These are phyloP conservation scores for Buddleja alternifolia DNA, from an alignment of 257 asterid species.

Conservation along the genomic window DNA sequence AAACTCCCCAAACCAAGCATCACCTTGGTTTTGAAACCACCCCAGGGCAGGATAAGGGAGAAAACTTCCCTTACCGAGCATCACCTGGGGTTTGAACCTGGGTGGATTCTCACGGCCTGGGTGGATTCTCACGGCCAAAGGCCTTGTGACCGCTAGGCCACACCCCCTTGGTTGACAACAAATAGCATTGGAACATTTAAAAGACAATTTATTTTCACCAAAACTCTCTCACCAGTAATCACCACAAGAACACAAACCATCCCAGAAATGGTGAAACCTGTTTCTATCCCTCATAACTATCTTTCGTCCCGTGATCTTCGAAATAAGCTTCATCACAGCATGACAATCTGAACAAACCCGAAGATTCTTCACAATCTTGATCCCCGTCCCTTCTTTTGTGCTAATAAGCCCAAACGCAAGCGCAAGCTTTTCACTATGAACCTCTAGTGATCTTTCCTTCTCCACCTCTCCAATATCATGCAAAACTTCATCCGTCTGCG, in stretches of 20 bases:
- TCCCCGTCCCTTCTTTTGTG: slow-evolving; percentile 46
- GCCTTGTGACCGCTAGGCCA: too few relatives aligned
- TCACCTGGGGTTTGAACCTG: too few relatives aligned
- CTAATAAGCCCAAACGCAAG: slow-evolving; percentile 58
- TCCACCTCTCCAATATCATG: slow-evolving; percentile 45
- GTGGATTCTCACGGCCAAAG: too few relatives aligned
- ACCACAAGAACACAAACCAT: slow-evolving; percentile 56
- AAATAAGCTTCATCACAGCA: slow-evolving; percentile 45
- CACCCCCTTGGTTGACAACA: too few relatives aligned
- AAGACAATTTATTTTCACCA: too few relatives aligned
- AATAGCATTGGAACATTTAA: too few relatives aligned
- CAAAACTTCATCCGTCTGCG: slow-evolving; percentile 40
- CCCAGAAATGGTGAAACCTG: slow-evolving; percentile 56
- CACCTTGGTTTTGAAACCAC: too few relatives aligned
- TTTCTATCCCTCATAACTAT: slow-evolving; percentile 57
- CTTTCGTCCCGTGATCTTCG: slow-evolving; percentile 46
- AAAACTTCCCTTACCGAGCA: too few relatives aligned
- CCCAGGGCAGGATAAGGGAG: too few relatives aligned
- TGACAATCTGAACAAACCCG: slow-evolving; percentile 58
- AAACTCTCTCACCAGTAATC: slow-evolving; percentile 50
- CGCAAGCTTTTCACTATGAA: slow-evolving; percentile 60
- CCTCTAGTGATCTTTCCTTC: slow-evolving; percentile 43
- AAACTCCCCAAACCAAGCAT: too few relatives aligned
- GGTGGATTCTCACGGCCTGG: too few relatives aligned
- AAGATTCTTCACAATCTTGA: slow-evolving; percentile 52